phyloP scores from a whole-genome alignment of 2,329 filamentous ascomycete species.

The Cordyceps fumosorosea region DNA sequence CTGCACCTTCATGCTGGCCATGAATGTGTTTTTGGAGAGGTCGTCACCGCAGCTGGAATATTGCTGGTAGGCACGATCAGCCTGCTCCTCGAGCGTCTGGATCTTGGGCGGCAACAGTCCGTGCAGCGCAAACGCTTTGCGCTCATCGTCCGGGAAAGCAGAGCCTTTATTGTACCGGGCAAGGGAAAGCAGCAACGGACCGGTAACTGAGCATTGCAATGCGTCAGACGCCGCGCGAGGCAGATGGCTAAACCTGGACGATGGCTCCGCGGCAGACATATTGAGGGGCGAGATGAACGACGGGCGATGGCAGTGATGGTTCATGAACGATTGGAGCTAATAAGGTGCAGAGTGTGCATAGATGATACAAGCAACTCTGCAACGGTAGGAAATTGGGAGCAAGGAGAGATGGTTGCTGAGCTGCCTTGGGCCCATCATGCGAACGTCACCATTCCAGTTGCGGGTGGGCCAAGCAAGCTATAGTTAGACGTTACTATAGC shows the following conservation, averaged over 20 bases:
- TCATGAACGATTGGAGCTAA: too few relatives aligned
- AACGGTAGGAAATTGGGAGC: too few relatives aligned
- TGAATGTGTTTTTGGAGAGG: slow-evolving; percentile 79
- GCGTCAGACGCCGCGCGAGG: background rate
- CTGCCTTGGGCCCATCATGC: too few relatives aligned
- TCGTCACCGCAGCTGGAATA: slow-evolving; percentile 57
- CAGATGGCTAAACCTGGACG: background rate
- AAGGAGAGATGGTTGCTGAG: too few relatives aligned
- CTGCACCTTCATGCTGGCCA: slow-evolving; percentile 78
- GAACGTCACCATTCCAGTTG: too few relatives aligned
- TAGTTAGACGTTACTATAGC: too few relatives aligned
- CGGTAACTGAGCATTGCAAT: background rate
- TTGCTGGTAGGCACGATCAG: slow-evolving; percentile 71
- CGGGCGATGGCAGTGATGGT: too few relatives aligned
- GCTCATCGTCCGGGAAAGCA: slow-evolving; percentile 64
- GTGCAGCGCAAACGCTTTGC: slow-evolving; percentile 60
- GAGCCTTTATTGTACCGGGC: slow-evolving; percentile 71
- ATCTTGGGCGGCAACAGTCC: slow-evolving; percentile 67
- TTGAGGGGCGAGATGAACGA: too few relatives aligned
- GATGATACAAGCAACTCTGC: too few relatives aligned
- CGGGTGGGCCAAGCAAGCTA: too few relatives aligned
- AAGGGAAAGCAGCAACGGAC: background rate
- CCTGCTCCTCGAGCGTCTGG: slow-evolving; percentile 71
- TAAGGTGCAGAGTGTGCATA: too few relatives aligned
- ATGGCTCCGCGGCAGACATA: too few relatives aligned